Evolutionary conservation across 441 rosid species (phyloP).

Genomic region (Eruca vesicaria): DNA sequence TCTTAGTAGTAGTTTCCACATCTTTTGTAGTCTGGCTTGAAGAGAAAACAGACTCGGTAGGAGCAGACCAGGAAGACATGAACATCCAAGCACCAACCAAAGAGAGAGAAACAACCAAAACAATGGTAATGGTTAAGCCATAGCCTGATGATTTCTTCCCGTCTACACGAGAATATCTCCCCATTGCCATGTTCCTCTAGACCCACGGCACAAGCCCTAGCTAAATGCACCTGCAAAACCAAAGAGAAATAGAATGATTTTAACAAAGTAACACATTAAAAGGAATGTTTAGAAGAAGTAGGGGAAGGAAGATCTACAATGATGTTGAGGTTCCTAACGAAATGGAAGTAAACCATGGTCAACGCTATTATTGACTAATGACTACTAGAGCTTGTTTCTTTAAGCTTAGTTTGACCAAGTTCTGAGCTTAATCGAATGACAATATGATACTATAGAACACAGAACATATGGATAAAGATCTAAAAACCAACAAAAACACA

Average conservation of each 20-base stretch:
- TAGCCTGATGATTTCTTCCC: conserved; percentile 49
- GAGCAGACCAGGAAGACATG: conserved; percentile 45
- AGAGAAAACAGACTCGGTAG: conserved; percentile 30
- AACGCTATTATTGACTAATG: background rate
- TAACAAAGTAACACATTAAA: background rate
- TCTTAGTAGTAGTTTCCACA: conserved; percentile 18
- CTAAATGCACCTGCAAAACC: conserved; percentile 28
- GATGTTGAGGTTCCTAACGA: background rate
- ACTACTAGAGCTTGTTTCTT: background rate
- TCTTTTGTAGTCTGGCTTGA: conserved; percentile 28
- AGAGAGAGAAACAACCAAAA: conserved; percentile 40
- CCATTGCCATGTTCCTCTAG: conserved; percentile 41
- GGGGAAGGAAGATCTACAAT: conserved; percentile 5
- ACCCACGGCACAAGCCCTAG: conserved; percentile 5
- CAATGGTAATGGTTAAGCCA: conserved; percentile 42
- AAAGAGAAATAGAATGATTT: conserved; percentile 1
- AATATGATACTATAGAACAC: background rate
- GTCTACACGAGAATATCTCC: conserved; percentile 45
- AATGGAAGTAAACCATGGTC: background rate
- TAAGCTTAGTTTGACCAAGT: background rate
- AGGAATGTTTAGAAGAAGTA: background rate
- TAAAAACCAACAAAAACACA: background rate
- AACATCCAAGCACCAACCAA: conserved; percentile 59
- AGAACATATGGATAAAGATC: conserved; percentile 3
- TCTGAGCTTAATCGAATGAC: background rate